Percentiles rank a stretch among this genome's conserved stretches.
Conservation (phyloP, 2,329 filamentous ascomycete species). For the Cadophora sp. region DNA sequence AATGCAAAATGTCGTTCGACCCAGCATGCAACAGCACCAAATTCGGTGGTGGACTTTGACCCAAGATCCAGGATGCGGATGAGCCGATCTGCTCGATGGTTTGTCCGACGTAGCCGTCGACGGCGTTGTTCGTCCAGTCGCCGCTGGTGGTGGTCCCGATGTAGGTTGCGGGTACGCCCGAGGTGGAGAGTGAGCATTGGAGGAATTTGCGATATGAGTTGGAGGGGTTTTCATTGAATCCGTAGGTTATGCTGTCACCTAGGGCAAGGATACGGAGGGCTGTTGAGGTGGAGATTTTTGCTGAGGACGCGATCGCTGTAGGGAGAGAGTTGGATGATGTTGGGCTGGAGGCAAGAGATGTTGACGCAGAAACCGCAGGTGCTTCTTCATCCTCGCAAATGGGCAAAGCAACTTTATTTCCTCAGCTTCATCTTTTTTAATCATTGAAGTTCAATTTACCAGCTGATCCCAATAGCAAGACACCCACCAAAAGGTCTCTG, state of each 20-base stretch:
- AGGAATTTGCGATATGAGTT: conserved; percentile 50
- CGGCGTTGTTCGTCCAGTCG: conserved; percentile 44
- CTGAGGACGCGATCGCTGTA: not conserved
- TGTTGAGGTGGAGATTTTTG: not conserved
- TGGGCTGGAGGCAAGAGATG: too few species aligned
- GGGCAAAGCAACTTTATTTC: not conserved
- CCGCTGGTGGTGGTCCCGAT: conserved; percentile 44
- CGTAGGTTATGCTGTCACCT: conserved; percentile 48
- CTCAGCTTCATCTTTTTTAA: not conserved
- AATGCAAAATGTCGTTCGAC: conserved; percentile 45
- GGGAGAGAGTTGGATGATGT: too few species aligned
- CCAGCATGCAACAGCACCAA: conserved; percentile 45
- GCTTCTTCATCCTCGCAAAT: not conserved
- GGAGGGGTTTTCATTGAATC: conserved; percentile 41
- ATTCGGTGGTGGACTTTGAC: conserved; percentile 39
- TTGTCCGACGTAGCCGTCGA: conserved; percentile 45
- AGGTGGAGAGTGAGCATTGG: conserved; percentile 35
- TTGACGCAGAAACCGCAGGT: too few species aligned
- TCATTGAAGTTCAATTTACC: not conserved
- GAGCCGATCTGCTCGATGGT: conserved; percentile 43
- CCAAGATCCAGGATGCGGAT: conserved; percentile 30
- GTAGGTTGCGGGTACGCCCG: conserved; percentile 39
- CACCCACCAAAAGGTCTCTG: not conserved
- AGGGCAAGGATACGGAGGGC: conserved; percentile 42
- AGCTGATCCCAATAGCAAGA: not conserved